Percentiles rank a stretch among this genome's conserved stretches.
Conservation (phyloP, 805 yeast genomes). For the Saccharomyces eubayanus region DNA sequence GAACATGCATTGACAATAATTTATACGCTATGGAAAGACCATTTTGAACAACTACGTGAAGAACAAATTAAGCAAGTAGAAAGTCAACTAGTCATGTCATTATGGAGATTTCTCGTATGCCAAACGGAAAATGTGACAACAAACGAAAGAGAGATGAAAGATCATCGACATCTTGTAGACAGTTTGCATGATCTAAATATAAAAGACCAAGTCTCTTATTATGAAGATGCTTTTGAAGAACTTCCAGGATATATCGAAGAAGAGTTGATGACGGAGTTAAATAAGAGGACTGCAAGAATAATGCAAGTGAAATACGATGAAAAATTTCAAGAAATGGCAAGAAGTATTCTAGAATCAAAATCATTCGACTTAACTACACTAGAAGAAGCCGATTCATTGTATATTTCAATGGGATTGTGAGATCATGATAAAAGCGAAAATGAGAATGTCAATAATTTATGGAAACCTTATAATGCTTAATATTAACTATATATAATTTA, state of each 20-base stretch:
- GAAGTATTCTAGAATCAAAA: constrained; percentile 51
- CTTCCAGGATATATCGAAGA: constrained; percentile 33
- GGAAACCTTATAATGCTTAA: constrained; percentile 1
- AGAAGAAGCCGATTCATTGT: constrained; percentile 73
- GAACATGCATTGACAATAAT: constrained; percentile 16
- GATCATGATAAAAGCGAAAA: constrained; percentile 1
- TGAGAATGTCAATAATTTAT: constrained; percentile 4
- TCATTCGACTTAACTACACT: constrained; percentile 47
- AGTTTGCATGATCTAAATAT: constrained; percentile 29
- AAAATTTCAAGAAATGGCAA: constrained; percentile 47
- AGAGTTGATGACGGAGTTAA: constrained; percentile 36
- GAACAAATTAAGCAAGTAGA: constrained; percentile 29
- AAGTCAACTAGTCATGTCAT: constrained; percentile 40
- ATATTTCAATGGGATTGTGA: constrained; percentile 49
- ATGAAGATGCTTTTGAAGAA: constrained; percentile 36
- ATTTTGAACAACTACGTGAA: constrained; percentile 8
- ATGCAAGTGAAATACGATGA: constrained; percentile 19
- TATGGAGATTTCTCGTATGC: constrained; percentile 44
- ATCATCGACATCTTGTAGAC: constrained; percentile 27
- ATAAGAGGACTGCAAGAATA: constrained; percentile 14
- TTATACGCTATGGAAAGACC: constrained; percentile 16
- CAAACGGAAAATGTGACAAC: constrained; percentile 7
- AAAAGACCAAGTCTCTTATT: constrained; percentile 23
- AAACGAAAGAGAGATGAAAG: constrained; percentile 10
- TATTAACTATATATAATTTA: constrained; percentile 1